A percentile compares a stretch with the other conserved stretches of the same genome.
Evolutionary conservation across 495 filamentous ascomycete species (phyloP).

Genomic region (Opeltia flavorubescens): DNA sequence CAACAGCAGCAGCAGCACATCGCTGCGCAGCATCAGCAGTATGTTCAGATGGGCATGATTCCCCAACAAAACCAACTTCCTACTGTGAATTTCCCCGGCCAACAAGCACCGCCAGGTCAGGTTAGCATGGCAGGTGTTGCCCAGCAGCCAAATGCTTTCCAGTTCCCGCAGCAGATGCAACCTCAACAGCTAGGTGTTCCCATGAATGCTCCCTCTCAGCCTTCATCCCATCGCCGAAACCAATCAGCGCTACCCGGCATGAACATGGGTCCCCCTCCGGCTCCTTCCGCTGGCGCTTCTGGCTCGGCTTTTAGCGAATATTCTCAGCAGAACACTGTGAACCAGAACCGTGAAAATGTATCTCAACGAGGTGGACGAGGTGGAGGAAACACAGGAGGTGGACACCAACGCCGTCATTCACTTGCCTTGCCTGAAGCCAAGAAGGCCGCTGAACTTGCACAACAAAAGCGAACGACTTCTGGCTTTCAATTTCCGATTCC

Average conservation of each 20-base stretch:
- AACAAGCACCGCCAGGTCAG: slow-evolving; percentile 49
- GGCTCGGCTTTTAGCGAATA: slow-evolving; percentile 71
- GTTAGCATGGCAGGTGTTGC: slow-evolving; percentile 54
- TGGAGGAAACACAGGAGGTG: slow-evolving; percentile 50
- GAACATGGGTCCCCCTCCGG: slow-evolving; percentile 84
- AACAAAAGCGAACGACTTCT: slow-evolving; percentile 88
- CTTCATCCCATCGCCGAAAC: slow-evolving; percentile 87
- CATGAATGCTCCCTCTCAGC: slow-evolving; percentile 63
- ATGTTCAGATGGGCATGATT: slow-evolving; percentile 91
- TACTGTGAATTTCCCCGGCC: slow-evolving; percentile 44
- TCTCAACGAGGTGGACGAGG: slow-evolving; percentile 65
- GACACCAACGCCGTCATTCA: slow-evolving; percentile 89
- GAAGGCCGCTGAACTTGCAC: slow-evolving; percentile 90
- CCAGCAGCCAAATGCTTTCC: slow-evolving; percentile 70
- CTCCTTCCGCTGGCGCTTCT: slow-evolving; percentile 88
- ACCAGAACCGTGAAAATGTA: slow-evolving; percentile 55
- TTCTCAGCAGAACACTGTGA: slow-evolving; percentile 40
- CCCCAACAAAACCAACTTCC: slow-evolving; percentile 64
- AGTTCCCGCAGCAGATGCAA: slow-evolving; percentile 76
- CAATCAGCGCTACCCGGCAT: slow-evolving; percentile 93
- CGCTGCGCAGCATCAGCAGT: slow-evolving; percentile 88
- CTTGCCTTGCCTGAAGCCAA: slow-evolving; percentile 90
- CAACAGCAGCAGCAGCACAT: slow-evolving; percentile 99
- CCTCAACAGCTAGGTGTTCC: slow-evolving; percentile 52
- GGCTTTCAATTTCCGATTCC: slow-evolving; percentile 91